Conservation (phyloP, 2,329 filamentous ascomycete genomes). For the Fusarium acutatum region DNA sequence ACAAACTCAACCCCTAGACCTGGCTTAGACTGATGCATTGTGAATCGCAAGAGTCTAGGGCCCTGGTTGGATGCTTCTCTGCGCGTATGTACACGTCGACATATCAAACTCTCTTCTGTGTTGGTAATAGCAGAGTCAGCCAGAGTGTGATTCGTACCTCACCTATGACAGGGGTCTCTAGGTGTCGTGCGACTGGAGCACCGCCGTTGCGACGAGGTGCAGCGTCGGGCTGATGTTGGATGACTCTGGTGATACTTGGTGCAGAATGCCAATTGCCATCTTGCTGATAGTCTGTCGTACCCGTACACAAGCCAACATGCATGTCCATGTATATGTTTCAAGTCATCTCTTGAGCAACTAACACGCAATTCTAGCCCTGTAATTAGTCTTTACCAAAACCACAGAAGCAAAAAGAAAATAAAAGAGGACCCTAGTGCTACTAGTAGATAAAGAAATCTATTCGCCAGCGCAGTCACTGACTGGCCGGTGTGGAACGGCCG, state of each 20-base stretch:
- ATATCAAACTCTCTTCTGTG: neutral
- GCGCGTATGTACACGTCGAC: neutral
- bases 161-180: conserved; percentile 29
- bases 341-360: neutral
- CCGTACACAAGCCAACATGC: neutral
- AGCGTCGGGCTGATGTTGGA: conserved; percentile 17
- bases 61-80: neutral
- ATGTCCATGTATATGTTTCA: neutral
- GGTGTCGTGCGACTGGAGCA: conserved; percentile 37
- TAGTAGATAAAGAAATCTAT: neutral
- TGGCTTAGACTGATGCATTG: conserved; percentile 19
- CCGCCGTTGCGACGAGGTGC: conserved; percentile 39
- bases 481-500: conserved; percentile 25
- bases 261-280: neutral
- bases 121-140: neutral
- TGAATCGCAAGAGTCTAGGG: conserved; percentile 20
- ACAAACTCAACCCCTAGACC: neutral
- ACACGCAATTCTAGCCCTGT: neutral
- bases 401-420: neutral
- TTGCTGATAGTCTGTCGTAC: neutral
- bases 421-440: neutral
- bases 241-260: conserved; percentile 2
- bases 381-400: neutral
- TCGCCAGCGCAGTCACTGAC: conserved; percentile 2
- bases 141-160: conserved; percentile 34